These are phyloP conservation scores for Hyaloperonospora brassicae DNA, from an alignment of 352 stramenopile species.

Conservation along the genomic window DNA sequence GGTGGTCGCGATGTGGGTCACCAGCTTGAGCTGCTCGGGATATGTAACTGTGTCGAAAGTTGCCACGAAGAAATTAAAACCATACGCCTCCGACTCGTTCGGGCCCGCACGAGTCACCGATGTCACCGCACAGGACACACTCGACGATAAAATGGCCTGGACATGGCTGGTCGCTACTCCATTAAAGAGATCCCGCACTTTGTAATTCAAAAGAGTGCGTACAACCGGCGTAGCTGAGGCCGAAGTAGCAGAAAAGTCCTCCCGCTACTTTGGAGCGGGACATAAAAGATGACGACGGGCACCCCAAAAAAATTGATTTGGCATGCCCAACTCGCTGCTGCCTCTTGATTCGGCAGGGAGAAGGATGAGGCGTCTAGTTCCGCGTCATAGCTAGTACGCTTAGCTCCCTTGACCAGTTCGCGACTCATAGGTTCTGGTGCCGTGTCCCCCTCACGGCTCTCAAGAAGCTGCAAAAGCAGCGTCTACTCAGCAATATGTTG, in stretches of 20 bases:
- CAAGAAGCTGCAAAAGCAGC: neutral
- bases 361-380: neutral
- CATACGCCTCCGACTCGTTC: neutral
- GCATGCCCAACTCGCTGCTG: too few species aligned
- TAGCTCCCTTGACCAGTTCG: neutral
- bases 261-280: neutral
- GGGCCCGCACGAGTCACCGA: neutral
- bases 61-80: neutral
- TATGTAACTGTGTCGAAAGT: neutral
- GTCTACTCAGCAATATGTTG: slow-evolving; percentile 1
- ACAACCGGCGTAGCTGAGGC: neutral
- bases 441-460: neutral
- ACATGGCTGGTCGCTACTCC: neutral
- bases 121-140: neutral
- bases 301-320: neutral
- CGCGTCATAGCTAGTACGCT: neutral
- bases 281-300: neutral
- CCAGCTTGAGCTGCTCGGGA: neutral
- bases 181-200: neutral
- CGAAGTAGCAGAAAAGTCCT: neutral
- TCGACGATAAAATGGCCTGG: neutral
- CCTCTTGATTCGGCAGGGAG: too few species aligned
- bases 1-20: neutral
- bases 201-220: too few species aligned
- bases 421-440: neutral